Base-by-base conservation (phyloP, 2,329 filamentous ascomycete species). In the Penicillium sp. region DNA sequence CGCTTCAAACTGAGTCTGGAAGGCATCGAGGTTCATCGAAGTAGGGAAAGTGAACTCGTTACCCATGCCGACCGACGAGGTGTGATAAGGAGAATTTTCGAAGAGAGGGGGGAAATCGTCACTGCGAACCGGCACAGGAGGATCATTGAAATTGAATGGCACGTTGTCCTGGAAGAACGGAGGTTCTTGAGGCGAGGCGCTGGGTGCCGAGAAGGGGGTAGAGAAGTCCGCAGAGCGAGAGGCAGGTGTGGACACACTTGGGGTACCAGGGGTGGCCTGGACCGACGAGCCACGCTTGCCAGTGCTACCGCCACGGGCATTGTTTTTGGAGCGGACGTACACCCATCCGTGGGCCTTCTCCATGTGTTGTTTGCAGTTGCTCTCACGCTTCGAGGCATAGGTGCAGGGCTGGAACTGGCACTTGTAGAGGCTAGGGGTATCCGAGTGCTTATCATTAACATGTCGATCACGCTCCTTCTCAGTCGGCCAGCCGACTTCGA, bases 281-380 rank as follows among this genome's bases (percentile, higher is more conserved):
- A 56, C 74, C 24, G 77, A 76, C 50, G 77, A 75, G 61, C 69
- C 54, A 38, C 73, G 51, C 47, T 67, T 67, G 57, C 68, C 18
- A 8, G 36, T 58, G 41, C 63, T 64, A 49, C 68, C 67, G 48
- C 81, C 84, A 75, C 88, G 89, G 69, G 89, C 88, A 67, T 95
- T 96, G 72, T 88, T 92, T 82, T 96, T 96, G 54, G 90, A 93
- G 59, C 93, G 88, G 50, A 92, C 82, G 63, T 96, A 96, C n/a
- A 81, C 80, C 88, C 90, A 96, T 53, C 87, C 86, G 66, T 97
- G 92, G 0, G 90, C 88, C 74, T 96, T 96, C 78, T 97, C 93
- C 92, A 96, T 96, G 75, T 97, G 92, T 74, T 96, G 93, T 72
- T 96, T 96, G 82, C 90, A 95, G 74, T 97, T 97, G 58, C 89